Conservation (phyloP, 2,329 filamentous ascomycete species). For the Fusarium nurragi region DNA sequence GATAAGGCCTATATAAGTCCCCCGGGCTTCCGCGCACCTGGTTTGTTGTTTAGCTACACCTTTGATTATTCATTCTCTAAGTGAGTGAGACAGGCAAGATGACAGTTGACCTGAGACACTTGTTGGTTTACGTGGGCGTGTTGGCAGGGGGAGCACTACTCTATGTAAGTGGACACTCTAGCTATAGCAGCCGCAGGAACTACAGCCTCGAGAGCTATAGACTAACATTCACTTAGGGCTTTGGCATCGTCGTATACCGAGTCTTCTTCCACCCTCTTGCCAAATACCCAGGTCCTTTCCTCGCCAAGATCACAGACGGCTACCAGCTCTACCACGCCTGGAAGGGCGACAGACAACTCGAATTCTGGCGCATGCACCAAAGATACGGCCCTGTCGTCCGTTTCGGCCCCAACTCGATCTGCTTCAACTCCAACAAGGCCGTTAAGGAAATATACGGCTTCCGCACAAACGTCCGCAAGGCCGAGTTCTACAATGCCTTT, state of each 20-base stretch:
- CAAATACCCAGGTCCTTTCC: conserved; percentile 70
- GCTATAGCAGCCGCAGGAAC: no score
- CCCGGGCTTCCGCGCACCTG: conserved; percentile 15
- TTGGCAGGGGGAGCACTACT: conserved; percentile 49
- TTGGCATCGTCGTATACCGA: conserved; percentile 62
- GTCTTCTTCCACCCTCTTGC: conserved; percentile 72
- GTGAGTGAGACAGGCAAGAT: conserved; percentile 34
- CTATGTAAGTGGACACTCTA: conserved; percentile 53
- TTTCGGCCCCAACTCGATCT: conserved; percentile 79
- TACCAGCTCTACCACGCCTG: conserved; percentile 78
- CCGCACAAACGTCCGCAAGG: conserved; percentile 71
- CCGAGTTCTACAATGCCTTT: conserved; percentile 78
- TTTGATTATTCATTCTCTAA: conserved; percentile 3
- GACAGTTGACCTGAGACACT: conserved; percentile 47
- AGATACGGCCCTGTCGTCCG: conserved; percentile 80
- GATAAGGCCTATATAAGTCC: conserved; percentile 14
- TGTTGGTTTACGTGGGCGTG: conserved; percentile 54
- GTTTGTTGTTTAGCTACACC: background rate
- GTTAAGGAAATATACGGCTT: conserved; percentile 74
- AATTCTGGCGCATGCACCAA: conserved; percentile 75
- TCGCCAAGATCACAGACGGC: conserved; percentile 70
- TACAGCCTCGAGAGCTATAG: background rate
- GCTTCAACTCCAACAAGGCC: conserved; percentile 77
- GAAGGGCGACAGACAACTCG: conserved; percentile 77
- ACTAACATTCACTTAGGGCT: conserved; percentile 46